phyloP scores from a whole-genome alignment of 768 basidiomycete species.

The Mycena galericulata region DNA sequence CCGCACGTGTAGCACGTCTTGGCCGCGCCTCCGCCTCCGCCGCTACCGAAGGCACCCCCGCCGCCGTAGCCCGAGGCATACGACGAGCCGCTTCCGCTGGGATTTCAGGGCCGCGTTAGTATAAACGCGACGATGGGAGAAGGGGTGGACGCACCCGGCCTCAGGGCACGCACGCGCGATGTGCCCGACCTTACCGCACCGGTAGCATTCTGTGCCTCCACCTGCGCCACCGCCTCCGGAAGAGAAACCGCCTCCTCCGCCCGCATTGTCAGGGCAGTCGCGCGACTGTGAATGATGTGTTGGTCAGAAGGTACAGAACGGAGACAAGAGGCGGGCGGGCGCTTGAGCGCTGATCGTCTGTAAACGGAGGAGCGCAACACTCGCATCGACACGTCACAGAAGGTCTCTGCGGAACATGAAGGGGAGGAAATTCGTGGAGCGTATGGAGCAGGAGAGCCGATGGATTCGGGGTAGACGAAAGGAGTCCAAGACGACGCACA shows the following conservation, averaged over 20 bases:
- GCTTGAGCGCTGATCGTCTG: too few species aligned
- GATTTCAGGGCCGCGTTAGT: neutral
- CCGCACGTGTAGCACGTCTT: constrained; percentile 81
- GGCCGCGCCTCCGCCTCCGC: constrained; percentile 35
- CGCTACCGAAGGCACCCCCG: constrained; percentile 44
- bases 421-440: too few species aligned
- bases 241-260: constrained; percentile 31
- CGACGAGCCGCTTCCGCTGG: constrained; percentile 45
- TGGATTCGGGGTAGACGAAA: too few species aligned
- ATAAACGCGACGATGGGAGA: neutral
- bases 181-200: constrained; percentile 88
- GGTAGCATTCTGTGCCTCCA: constrained; percentile 73
- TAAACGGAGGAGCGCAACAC: too few species aligned
- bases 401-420: too few species aligned
- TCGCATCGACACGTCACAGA: too few species aligned
- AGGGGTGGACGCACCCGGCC: constrained; percentile 41
- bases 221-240: constrained; percentile 41
- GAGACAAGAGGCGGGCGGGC: too few species aligned
- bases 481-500: constrained; percentile 63
- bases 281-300: constrained; percentile 68
- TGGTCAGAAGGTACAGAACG: too few species aligned
- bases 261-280: constrained; percentile 72
- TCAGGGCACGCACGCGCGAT: constrained; percentile 88
- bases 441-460: too few species aligned
- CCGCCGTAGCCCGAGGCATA: constrained; percentile 47